phyloP scores from a whole-genome alignment of 176 grass and related monocot species.

The Areca catechu region DNA sequence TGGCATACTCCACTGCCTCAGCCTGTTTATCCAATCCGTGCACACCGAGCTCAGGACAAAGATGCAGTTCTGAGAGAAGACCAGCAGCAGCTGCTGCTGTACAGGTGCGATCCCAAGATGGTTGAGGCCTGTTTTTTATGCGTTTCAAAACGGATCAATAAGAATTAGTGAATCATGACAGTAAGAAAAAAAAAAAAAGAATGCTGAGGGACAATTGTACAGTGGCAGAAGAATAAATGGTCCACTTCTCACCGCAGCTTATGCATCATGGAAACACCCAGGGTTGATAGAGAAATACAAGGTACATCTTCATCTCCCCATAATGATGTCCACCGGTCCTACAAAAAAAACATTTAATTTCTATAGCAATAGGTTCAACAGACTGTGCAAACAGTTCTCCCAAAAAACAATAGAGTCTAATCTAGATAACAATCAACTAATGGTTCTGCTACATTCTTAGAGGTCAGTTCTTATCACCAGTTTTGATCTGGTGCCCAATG shows the following conservation, averaged over 20 bases:
- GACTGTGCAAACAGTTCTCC: too few relatives aligned
- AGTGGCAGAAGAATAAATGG: neutral
- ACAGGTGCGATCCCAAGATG: slow-evolving; percentile 82
- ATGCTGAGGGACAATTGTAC: too few relatives aligned
- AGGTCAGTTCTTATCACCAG: too few relatives aligned
- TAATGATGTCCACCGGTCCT: slow-evolving; percentile 62
- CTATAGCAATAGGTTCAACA: neutral
- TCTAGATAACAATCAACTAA: too few relatives aligned
- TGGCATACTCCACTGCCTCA: slow-evolving; percentile 42
- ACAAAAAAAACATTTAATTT: slow-evolving; percentile 8
- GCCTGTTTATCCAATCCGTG: slow-evolving; percentile 66
- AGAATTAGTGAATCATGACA: neutral
- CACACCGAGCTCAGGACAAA: slow-evolving; percentile 27
- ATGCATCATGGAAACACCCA: slow-evolving; percentile 83
- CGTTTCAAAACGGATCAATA: neutral
- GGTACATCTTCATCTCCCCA: slow-evolving; percentile 68
- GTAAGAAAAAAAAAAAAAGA: neutral
- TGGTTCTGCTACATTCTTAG: too few relatives aligned
- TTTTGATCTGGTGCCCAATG: too few relatives aligned
- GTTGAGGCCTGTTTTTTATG: slow-evolving; percentile 54
- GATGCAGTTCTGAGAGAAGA: slow-evolving; percentile 63
- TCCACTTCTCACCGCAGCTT: slow-evolving; percentile 45
- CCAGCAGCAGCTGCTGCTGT: slow-evolving; percentile 72
- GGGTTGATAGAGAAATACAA: slow-evolving; percentile 57
- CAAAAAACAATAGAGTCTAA: too few relatives aligned